Base-by-base conservation (phyloP, 1,284 basidiomycete species). In the Leccinum pallidistipes region DNA sequence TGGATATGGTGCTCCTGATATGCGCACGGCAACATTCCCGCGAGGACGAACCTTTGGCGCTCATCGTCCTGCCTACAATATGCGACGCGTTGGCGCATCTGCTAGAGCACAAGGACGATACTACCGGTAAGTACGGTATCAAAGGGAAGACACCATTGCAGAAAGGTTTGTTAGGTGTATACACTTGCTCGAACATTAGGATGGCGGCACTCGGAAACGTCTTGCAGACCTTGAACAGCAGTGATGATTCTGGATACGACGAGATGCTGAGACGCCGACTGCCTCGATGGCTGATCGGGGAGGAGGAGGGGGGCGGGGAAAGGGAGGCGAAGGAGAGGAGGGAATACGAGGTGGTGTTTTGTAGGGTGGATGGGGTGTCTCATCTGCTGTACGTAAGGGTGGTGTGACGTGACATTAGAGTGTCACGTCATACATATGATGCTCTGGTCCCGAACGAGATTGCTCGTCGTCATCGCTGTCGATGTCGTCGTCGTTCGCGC, bases 1-100 rank as follows among this genome's bases (percentile, higher is more conserved):
- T 81, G 34, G 82, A 86, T 59, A 73, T 76, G 1, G 69, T 86
- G 4, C 63, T 85, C 10, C 71, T 83, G 32, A 80, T 85, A 45
- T 66, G 83, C 34, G 75, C 77, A 31, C 75, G 72, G 45, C 73
- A 81, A 32, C 80, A 79, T 61, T 43, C 74, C 11, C 78, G 71
- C 32, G 79, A 80, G 45, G 80, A 84, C 36, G 81, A 82, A 59
- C 71, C 80, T 2, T 73, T 87, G 27, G 81, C 81, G 12, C 65
- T 86, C 43, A 64, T 86, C 27, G 71, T 81, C 11, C 78, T 78
- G 52, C 79, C 83, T 9, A 69, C 74, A 6, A 72, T 90, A 57
- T 88, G 83, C 62, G 64, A 70, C 52, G 85, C 81, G 3, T 66
- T 90, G 57, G 56, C 69, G 1, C 74, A 69, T 45, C 66, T 88